Percentiles rank a stretch among this genome's conserved stretches.
These are phyloP conservation scores for Vaccinium vitisidaea DNA, from an alignment of 148 eudicot species.

Conservation along the genomic window DNA sequence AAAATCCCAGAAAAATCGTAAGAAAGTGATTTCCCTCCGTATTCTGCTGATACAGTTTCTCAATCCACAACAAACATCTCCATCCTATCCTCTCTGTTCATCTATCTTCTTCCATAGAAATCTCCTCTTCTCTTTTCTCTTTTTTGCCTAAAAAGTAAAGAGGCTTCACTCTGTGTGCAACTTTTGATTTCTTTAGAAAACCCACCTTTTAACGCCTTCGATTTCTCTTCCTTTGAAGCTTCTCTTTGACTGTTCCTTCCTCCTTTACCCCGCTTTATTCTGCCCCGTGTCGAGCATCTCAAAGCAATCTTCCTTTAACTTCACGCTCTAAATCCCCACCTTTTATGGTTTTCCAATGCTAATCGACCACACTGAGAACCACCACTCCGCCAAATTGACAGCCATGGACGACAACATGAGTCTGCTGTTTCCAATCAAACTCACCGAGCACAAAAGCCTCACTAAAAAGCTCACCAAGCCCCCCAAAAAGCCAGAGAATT, in stretches of 20 bases:
- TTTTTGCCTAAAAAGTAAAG: neutral
- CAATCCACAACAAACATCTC: neutral
- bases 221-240: slow-evolving; percentile 26
- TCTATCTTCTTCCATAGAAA: too few species aligned
- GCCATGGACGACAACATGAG: slow-evolving; percentile 30
- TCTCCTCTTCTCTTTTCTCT: neutral
- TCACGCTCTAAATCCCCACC: neutral
- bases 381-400: neutral
- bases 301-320: slow-evolving; percentile 13
- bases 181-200: slow-evolving; percentile 14
- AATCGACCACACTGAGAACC: neutral
- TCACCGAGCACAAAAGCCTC: slow-evolving; percentile 46
- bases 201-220: slow-evolving; percentile 22
- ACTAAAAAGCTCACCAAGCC: slow-evolving; percentile 29
- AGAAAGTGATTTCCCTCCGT: neutral
- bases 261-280: slow-evolving; percentile 11
- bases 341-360: slow-evolving; percentile 10
- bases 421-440: slow-evolving; percentile 52
- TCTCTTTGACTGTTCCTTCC: slow-evolving; percentile 24
- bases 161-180: neutral
- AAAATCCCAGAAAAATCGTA: slow-evolving; percentile 7
- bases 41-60: neutral
- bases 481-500: neutral
- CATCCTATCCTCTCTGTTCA: too few species aligned
- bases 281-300: slow-evolving; percentile 21